phyloP scores from a whole-genome alignment of 495 filamentous ascomycete species.

The Lophiotrema nucula region DNA sequence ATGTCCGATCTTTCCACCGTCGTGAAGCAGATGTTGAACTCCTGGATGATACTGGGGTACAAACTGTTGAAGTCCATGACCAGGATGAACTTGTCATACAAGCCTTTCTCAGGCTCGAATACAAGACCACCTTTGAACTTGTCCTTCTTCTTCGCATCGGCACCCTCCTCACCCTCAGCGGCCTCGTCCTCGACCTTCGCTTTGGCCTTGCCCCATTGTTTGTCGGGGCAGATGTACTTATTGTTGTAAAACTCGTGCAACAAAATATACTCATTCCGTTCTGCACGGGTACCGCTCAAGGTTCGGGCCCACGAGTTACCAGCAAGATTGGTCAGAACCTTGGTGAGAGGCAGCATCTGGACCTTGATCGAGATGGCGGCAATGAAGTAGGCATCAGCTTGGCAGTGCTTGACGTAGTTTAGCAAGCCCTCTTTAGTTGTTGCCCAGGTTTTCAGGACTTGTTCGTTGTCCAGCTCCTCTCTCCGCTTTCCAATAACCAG shows the following conservation, averaged over 20 bases:
- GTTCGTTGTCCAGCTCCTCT: slow-evolving; percentile 82
- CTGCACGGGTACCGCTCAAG: slow-evolving; percentile 88
- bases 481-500: slow-evolving; percentile 75
- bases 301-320: slow-evolving; percentile 99
- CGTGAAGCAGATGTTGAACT: slow-evolving; percentile 99
- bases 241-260: slow-evolving; percentile 93
- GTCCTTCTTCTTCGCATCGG: slow-evolving; percentile 87
- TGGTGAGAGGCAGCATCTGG: slow-evolving; percentile 90
- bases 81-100: slow-evolving; percentile 94
- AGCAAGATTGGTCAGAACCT: slow-evolving; percentile 92
- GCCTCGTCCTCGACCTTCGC: slow-evolving; percentile 67
- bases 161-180: slow-evolving; percentile 68
- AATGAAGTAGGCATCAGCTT: slow-evolving; percentile 94
- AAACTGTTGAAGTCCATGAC: slow-evolving; percentile 99
- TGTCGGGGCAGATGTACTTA: slow-evolving; percentile 97
- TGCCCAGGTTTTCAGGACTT: slow-evolving; percentile 84
- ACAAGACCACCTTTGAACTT: slow-evolving; percentile 98
- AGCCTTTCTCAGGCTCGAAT: slow-evolving; percentile 94
- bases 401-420: slow-evolving; percentile 89
- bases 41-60: slow-evolving; percentile 98
- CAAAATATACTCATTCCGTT: slow-evolving; percentile 98
- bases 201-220: slow-evolving; percentile 69
- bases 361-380: slow-evolving; percentile 81
- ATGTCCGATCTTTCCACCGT: slow-evolving; percentile 76
- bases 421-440: slow-evolving; percentile 78